Base-by-base conservation (phyloP, 805 yeast genomes). In the Candida glaebosa region DNA sequence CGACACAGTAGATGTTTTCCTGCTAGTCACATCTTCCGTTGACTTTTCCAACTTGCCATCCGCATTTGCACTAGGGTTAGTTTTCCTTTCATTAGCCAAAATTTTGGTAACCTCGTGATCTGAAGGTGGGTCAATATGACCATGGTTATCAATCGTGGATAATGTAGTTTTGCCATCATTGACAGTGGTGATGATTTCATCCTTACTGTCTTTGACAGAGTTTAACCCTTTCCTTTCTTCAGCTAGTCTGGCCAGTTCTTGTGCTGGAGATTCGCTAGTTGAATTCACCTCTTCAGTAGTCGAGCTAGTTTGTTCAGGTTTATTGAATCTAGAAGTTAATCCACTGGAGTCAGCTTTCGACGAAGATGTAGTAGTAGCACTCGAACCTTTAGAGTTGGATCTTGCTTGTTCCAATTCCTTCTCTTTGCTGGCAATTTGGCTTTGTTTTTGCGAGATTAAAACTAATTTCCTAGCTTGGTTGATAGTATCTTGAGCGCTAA, bases 71-170 rank as follows among this genome's bases (percentile, higher is more conserved):
- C 6, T n/a, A 10, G 17, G 28, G 22, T n/a, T 24, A 22, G 25
- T 31, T 32, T 25, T 28, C 31, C 37, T 9, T 43, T 40, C 26
- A 10, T 22, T 22, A 10, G 26, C 26, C 22, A 43, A 37, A 14
- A 43, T 26, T 38, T 39, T 37, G 28, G 40, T 39, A 9, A 37
- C 40, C n/a, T 35, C 39, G 24, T 40, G 38, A 15, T 36, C 37
- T 15, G 38, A 34, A 10, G 38, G 40, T 10, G 53, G 47, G 10
- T 41, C 44, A 38, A 64, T 51, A 45, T 71, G 77, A 26, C 48
- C 43, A 46, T 61, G 61, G 45, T 60, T 52, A 43, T 72, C 77
- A 34, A 72, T 71, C 12, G 72, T 67, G 6, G 61, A 49, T 31
- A 35, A 34, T 10, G 38, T 15, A 3, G 41, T 40, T 10, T 41